Base-by-base conservation (phyloP, 208 protist genomes). In the Trypanosoma vivax region DNA sequence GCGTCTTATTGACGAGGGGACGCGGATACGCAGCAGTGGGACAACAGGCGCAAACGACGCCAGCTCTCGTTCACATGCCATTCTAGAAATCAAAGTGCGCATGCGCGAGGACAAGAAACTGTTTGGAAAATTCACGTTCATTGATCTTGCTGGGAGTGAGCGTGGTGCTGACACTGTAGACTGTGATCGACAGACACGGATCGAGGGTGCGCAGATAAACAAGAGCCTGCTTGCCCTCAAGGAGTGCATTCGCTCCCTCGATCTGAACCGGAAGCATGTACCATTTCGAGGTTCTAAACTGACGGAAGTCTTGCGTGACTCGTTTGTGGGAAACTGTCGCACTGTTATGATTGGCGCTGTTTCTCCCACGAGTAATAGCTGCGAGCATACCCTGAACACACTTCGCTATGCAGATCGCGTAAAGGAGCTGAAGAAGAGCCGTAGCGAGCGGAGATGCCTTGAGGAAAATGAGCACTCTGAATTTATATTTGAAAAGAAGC, bases 71-170 rank as follows among this genome's bases (percentile, higher is more conserved):
- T 94, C 86, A 2, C 90, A 96, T 69, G 90, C 90, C 10, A 74
- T 96, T 28, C 65, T 96, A 35, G 75, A 68, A 35, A 71, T 85
- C n/a, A 75, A 60, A 24, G 60, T 86, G 34, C 41, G 33, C 63
- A 69, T 67, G 50, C 49, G 50, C 7, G 29, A 23, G 48, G 33
- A 83, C 72, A 50, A 85, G 66, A 79, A 87, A 86, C 57, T 79
- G 13, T 42, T 43, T 29, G 86, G 81, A 4, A 73, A 50, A 30
- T 51, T 94, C 25, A 97, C 90, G 27, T 97, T 99, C 61, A 98
- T 99, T 58, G 98, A 99, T 69, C 69, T 99, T 4, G 98, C 98
- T 10, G 98, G 98, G 14, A 96, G 81, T 53, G 98, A 99, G 75
- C 62, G 97, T 27, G 93, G 79, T 7, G 89, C 88, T 0, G 97